phyloP scores from a whole-genome alignment of 2,329 filamentous ascomycete species.

The Aspergillus chevalieri region DNA sequence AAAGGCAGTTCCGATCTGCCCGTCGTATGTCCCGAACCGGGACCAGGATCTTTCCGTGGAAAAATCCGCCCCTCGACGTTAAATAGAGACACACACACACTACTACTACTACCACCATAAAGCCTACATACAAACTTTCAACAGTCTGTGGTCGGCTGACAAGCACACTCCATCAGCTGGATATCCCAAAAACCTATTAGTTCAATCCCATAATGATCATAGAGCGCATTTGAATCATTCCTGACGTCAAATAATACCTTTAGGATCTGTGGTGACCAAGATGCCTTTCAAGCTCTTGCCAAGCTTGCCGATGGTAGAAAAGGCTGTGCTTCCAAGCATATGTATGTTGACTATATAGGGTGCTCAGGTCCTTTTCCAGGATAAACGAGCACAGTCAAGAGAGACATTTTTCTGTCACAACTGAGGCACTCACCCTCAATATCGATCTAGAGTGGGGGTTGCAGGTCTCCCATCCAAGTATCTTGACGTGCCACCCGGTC shows the following conservation, averaged over 20 bases:
- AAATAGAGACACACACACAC: too few species aligned
- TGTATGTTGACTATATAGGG: constrained; percentile 44
- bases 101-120: too few species aligned
- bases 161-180: constrained; percentile 49
- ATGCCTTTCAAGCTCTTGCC: constrained; percentile 32
- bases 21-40: too few species aligned
- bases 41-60: too few species aligned
- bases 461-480: background rate
- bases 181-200: constrained; percentile 47
- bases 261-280: constrained; percentile 34
- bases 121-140: background rate
- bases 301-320: constrained; percentile 27
- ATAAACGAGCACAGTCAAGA: background rate
- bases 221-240: constrained; percentile 54
- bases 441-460: background rate
- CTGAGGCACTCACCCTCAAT: background rate
- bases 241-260: constrained; percentile 57
- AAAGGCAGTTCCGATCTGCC: too few species aligned
- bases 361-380: background rate
- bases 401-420: background rate
- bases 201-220: constrained; percentile 37
- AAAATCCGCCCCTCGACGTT: too few species aligned
- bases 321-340: constrained; percentile 31
- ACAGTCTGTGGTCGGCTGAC: background rate
- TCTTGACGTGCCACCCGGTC: background rate